Base-by-base conservation (phyloP, 2,329 filamentous ascomycete species). In the Botryotinia convoluta region DNA sequence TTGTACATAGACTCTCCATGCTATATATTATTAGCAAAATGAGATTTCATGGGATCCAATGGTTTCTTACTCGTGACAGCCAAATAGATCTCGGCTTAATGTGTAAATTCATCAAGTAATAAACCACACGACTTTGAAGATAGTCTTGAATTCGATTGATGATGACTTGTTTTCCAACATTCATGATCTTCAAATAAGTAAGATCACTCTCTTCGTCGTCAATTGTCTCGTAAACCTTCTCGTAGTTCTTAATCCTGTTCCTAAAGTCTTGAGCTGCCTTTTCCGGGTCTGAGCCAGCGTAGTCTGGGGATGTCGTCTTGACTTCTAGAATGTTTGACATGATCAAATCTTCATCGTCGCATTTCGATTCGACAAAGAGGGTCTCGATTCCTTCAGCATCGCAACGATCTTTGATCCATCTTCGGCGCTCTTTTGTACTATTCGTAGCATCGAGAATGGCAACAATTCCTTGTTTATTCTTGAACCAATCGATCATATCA, bases 111-210 rank as follows among this genome's bases (percentile, higher is more conserved):
- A 98, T 98, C 74, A 98, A 89, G 82, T 98, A 99, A 84, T 99
- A 99, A 63, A 99, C 95, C 62, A 99, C 91, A 73, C 96, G 91
- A 82, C 94, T 97, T 82, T 98, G 96, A 42, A 99, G 87, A 81
- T 99, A 99, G 83, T 99, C 96, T 81, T 94, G 92, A 80, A 99
- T 97, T 81, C 93, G 91, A 84, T 98, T 99, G 88, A 99, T 98
- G 80, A 98, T 96, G 81, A 98, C 95, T 80, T 97, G 94, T 78
- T 93, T 93, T 74, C 96, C 95, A 20, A 98, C 94, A 80, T 99
- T 92, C 87, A 98, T 97, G 81, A 99, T 92, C 84, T 99, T 98
- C 81, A 98, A 92, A 81, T 98, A 99, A 54, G 96, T 97, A 79
- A 96, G 89, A 78, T 95, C 87, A 78, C 89, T 90, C 85, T 98